Base-by-base conservation (phyloP, 768 basidiomycete genomes). In the Tylopilus vinaceipallidus region DNA sequence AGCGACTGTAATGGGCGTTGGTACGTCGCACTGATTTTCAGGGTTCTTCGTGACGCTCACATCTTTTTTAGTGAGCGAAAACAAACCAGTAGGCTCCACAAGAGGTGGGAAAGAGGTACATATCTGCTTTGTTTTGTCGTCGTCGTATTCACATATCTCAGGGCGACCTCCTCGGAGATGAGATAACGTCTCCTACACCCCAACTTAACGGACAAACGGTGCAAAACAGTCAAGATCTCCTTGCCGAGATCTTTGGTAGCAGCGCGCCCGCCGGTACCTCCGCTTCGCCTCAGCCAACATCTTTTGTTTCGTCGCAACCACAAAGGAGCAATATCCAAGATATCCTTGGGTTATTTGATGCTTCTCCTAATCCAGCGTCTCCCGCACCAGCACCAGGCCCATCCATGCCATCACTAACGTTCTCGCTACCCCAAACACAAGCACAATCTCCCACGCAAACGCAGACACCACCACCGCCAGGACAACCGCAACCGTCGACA, bases 21-120 rank as follows among this genome's bases (percentile, higher is more conserved):
- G 93, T 95, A 57, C 55, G 82, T 72, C 33, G 30, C 12, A 6
- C 47, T 22, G 0, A 36, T 23, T 23, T 22, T 41, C 13, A n/a
- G 33, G 11, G 9, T 36, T 6, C 6, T 35, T 44, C 20, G n/a
- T 38, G 23, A 3, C 7, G 4, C 38, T 67, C 16, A 55, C 23
- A 6, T 6, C 12, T 50, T 40, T 24, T 43, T 9, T 57, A 95
- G 93, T 94, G 45, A 95, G 92, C 70, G 95, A 99, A 71, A 91
- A 93, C 63, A 92, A 94, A 62, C 90, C 91, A 30, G 97, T 99
- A 26, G 97, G 95, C 4, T 94, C 94, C 1, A 91, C 93, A 1
- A 77, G 82, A 60, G 78, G 82, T 14, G 79, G 80, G 27, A 87
- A 84, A 68, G 91, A 93, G 52, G 87, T 86, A 58, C 22, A 77